A percentile compares a stretch with the other conserved stretches of the same genome.
Conservation (phyloP, 768 basidiomycete species). For the Rhodosporidiobolus odoratus region DNA sequence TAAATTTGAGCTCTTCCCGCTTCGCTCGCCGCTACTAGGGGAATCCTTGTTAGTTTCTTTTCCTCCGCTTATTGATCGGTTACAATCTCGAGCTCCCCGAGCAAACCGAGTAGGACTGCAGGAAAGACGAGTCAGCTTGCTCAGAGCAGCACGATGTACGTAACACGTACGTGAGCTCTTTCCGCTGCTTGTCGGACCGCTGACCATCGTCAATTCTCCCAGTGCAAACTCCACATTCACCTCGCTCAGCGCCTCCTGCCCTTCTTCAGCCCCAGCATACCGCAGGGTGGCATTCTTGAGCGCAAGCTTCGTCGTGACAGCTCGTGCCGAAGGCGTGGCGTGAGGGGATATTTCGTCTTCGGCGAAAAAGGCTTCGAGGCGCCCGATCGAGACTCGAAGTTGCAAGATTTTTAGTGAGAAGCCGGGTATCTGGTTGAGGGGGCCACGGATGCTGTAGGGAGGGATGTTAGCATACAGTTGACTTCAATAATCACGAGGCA, state of each 20-base stretch:
- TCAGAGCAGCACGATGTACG: background rate
- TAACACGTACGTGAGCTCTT: conserved; percentile 16
- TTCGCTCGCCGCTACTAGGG: too few relatives aligned
- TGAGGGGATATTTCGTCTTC: conserved; percentile 50
- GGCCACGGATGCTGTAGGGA: conserved; percentile 45
- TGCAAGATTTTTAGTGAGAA: conserved; percentile 72
- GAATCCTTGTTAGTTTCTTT: too few relatives aligned
- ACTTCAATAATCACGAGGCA: background rate
- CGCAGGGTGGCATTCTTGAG: conserved; percentile 3
- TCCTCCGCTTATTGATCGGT: too few relatives aligned
- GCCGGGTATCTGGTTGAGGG: conserved; percentile 71
- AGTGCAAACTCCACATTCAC: conserved; percentile 66
- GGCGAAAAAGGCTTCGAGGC: conserved; percentile 55
- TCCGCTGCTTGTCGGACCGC: conserved; percentile 44
- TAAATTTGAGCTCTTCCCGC: too few relatives aligned
- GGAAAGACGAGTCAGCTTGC: too few relatives aligned
- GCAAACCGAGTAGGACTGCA: conserved; percentile 24
- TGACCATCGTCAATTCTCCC: conserved; percentile 64
- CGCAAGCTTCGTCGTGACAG: background rate
- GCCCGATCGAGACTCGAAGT: conserved; percentile 61
- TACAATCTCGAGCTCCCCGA: conserved; percentile 32
- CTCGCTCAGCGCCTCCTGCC: conserved; percentile 59
- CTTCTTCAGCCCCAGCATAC: conserved; percentile 26
- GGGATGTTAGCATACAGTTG: background rate
- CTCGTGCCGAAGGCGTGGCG: background rate